phyloP scores from a whole-genome alignment of 257 asterid species.

The Solanum pennellii region DNA sequence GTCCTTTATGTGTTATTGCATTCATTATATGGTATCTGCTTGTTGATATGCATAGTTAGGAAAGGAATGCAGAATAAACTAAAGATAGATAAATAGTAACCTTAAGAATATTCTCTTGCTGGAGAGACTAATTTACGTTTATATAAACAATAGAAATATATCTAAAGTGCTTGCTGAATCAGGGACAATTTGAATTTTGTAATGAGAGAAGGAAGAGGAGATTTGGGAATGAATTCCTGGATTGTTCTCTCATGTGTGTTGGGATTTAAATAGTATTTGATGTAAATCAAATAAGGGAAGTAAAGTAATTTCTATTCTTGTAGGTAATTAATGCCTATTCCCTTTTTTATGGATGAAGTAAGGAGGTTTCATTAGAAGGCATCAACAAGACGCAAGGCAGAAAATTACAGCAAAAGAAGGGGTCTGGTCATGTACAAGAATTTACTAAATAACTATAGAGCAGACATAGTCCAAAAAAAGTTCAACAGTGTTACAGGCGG shows the following conservation, averaged over 20 bases:
- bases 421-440: too few species aligned
- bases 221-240: neutral
- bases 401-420: too few species aligned
- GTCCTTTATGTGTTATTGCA: neutral
- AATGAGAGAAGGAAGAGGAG: neutral
- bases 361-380: too few species aligned
- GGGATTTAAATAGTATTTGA: neutral
- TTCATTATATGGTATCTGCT: neutral
- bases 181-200: neutral
- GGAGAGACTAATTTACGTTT: neutral
- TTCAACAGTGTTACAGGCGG: too few species aligned
- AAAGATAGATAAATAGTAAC: neutral
- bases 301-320: neutral
- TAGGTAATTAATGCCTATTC: neutral
- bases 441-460: too few species aligned
- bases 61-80: neutral
- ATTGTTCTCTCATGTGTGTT: neutral
- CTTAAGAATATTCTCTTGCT: neutral
- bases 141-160: neutral
- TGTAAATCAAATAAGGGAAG: neutral
- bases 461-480: too few species aligned
- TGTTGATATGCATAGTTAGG: neutral
- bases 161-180: neutral
- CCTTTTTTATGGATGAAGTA: too few species aligned
- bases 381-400: too few species aligned